These are phyloP conservation scores for Mycena amicta DNA, from an alignment of 768 basidiomycete species.

Conservation along the genomic window DNA sequence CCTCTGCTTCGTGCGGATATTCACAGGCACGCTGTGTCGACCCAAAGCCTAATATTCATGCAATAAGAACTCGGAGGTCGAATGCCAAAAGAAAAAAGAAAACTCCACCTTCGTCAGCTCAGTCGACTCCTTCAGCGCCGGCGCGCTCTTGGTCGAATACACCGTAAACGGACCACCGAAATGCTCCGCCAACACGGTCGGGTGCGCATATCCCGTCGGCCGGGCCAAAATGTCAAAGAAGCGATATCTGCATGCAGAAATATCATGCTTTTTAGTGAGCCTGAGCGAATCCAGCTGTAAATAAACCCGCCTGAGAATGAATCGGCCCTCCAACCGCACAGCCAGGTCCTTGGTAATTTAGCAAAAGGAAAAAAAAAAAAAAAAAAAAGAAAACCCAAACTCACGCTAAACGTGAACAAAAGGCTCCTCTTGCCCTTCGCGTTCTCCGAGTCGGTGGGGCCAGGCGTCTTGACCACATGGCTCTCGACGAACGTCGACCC, in stretches of 20 bases:
- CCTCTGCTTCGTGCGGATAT: neutral
- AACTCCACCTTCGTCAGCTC: conserved; percentile 61
- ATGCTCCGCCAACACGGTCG: conserved; percentile 61
- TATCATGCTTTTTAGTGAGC: neutral
- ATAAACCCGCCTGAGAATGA: conserved; percentile 4
- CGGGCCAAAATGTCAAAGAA: conserved; percentile 62
- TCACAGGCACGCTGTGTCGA: conserved; percentile 1
- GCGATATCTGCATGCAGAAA: conserved; percentile 40
- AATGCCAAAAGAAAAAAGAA: neutral
- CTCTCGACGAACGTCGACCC: conserved; percentile 16
- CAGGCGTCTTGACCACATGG: neutral
- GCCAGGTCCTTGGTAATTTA: conserved; percentile 6
- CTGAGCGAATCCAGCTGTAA: neutral
- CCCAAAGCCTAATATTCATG: conserved; percentile 2
- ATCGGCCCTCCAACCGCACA: conserved; percentile 7
- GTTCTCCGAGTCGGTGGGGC: too few species aligned
- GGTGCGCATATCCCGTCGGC: conserved; percentile 32
- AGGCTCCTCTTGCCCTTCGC: conserved; percentile 1
- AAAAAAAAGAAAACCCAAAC: neutral
- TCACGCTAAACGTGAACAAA: conserved; percentile 15
- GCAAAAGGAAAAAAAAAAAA: neutral
- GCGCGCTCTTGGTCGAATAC: conserved; percentile 74
- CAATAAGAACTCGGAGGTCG: neutral
- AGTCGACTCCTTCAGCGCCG: conserved; percentile 66
- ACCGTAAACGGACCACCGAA: conserved; percentile 66